Percentiles rank a stretch among this genome's conserved stretches.
Evolutionary conservation across 352 stramenopile genomes (phyloP).

Genomic region (Phytophthora idaei): DNA sequence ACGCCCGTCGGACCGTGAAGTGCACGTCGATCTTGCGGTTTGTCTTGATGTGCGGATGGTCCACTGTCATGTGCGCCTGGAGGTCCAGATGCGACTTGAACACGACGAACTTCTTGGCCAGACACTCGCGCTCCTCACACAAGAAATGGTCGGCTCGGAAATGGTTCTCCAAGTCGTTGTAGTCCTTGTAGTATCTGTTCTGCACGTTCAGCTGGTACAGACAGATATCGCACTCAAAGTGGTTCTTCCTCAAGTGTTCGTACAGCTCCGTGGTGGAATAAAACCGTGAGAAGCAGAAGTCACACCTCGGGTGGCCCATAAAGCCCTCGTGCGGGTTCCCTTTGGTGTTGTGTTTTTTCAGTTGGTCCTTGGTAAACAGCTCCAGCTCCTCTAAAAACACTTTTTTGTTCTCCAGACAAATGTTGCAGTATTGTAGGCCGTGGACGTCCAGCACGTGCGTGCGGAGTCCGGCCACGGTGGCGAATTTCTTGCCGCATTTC

Average conservation of each 20-base stretch:
- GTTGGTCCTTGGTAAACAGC: slow-evolving; percentile 73
- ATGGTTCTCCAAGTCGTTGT: slow-evolving; percentile 90
- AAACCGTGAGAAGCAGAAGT: slow-evolving; percentile 89
- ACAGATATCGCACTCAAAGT: slow-evolving; percentile 93
- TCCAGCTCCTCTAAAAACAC: slow-evolving; percentile 84
- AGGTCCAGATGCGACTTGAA: slow-evolving; percentile 90
- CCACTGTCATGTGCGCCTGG: slow-evolving; percentile 78
- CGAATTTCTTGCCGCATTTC: slow-evolving; percentile 80
- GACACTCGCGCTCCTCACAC: slow-evolving; percentile 84
- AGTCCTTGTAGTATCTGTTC: slow-evolving; percentile 93
- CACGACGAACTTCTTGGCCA: slow-evolving; percentile 90
- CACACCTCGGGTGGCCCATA: slow-evolving; percentile 82
- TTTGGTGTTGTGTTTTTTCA: slow-evolving; percentile 81
- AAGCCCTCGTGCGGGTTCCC: slow-evolving; percentile 82
- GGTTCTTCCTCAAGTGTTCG: slow-evolving; percentile 91
- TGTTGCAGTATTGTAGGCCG: slow-evolving; percentile 76
- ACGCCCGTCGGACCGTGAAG: slow-evolving; percentile 76
- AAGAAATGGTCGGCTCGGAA: slow-evolving; percentile 90
- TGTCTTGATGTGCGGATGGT: slow-evolving; percentile 87
- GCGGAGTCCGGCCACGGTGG: slow-evolving; percentile 65
- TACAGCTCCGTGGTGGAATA: slow-evolving; percentile 91
- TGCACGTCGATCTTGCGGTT: slow-evolving; percentile 89
- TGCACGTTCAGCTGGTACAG: slow-evolving; percentile 75
- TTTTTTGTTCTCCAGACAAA: slow-evolving; percentile 91
- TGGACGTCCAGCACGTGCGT: slow-evolving; percentile 80